Base-by-base conservation (phyloP, 345 rosid genomes). In the Limnanthes douglasii region DNA sequence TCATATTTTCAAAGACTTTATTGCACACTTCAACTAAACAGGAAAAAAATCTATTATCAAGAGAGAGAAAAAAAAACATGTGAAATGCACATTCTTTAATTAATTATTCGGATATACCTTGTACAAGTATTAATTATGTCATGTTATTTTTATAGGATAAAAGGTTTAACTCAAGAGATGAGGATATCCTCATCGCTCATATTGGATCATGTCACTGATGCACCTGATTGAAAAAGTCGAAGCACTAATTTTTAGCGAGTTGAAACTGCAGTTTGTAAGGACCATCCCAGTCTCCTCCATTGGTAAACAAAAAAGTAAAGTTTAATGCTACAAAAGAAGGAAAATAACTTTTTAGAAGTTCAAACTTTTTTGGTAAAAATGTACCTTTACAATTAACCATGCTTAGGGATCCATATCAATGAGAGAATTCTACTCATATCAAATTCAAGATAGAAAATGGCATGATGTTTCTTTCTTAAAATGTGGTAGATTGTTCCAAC, bases 201-300 rank as follows among this genome's bases (percentile, higher is more conserved):
- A n/a, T n/a, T n/a, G n/a, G n/a, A n/a, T n/a, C n/a, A n/a, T n/a
- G n/a, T n/a, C n/a, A n/a, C n/a, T n/a, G n/a, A n/a, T n/a, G n/a
- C 41, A 75, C 94, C 86, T 70, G 59, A 20, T 78, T 86, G 26
- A 78, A 86, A 61, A 78, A 86, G 8, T 72, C 72, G 0, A 70
- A 41, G 9, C 59, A 56, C 97, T 72, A 76, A 39, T 57, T 53
- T 46, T 56, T 73, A 16, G 93, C 86, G 49, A 83, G 76, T 60
- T 64, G 83, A 37, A 88, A 79, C 60, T 73, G 81, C 42, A 83
- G 54, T 51, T 33, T 68, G 62, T 83, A 79, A 17, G 97, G 97
- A 64, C 97, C 97, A 41, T 88, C 97, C 93, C 97, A 88, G 16
- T 78, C 74, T 7, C 16, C 68, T 40, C 95, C 97, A 28, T 88